Evolutionary conservation across 306 rosid genomes (phyloP).

Genomic region (Trifolium repens): DNA sequence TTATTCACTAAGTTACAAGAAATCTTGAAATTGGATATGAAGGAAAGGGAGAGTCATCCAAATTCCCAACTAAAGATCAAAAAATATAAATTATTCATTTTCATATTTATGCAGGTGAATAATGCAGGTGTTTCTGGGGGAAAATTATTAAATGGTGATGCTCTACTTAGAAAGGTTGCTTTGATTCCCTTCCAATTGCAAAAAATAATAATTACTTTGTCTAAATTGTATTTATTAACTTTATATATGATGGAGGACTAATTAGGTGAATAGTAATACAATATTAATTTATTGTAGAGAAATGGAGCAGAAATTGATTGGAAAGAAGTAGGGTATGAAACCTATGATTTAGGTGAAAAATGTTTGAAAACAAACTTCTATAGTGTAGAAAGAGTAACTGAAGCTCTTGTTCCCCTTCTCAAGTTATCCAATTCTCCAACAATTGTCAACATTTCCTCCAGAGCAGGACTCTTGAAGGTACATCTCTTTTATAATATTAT

Average conservation of each 20-base stretch:
- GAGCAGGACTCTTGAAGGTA: conserved; percentile 45
- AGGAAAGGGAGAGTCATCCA: background rate
- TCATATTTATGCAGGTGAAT: conserved; percentile 37
- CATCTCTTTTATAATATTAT: background rate
- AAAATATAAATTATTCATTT: background rate
- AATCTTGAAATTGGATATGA: background rate
- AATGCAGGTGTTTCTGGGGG: conserved; percentile 42
- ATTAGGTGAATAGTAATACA: background rate
- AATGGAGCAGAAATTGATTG: conserved; percentile 38
- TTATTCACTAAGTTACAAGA: background rate
- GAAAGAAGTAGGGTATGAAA: conserved; percentile 39
- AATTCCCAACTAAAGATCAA: background rate
- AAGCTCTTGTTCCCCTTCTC: conserved; percentile 52
- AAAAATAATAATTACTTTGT: background rate
- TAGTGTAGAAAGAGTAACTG: conserved; percentile 43
- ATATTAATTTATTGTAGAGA: conserved; percentile 37
- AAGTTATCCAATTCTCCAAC: conserved; percentile 46
- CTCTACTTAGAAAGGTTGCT: conserved; percentile 42
- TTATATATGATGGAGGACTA: conserved; percentile 12
- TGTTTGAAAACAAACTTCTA: conserved; percentile 49
- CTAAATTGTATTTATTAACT: background rate
- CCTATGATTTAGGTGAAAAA: conserved; percentile 40
- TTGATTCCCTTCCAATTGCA: background rate
- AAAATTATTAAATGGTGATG: conserved; percentile 36
- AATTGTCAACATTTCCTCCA: conserved; percentile 50